These are phyloP conservation scores for Teunomyces funiuensis DNA, from an alignment of 805 yeast genomes.

Conservation along the genomic window DNA sequence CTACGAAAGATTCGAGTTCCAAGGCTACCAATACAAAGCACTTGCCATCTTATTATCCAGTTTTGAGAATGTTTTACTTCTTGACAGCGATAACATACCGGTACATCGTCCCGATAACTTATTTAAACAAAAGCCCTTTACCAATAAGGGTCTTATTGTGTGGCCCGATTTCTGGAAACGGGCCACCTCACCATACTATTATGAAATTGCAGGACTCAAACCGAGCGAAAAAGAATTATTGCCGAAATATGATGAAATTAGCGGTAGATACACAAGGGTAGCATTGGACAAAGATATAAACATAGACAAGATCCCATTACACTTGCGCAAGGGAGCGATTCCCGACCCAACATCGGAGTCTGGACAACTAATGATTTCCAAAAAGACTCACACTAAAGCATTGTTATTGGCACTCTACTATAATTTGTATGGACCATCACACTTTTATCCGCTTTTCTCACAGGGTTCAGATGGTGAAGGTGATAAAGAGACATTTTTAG, in stretches of 20 bases:
- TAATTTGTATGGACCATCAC: slow-evolving; percentile 42
- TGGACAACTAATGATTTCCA: slow-evolving; percentile 43
- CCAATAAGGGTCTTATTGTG: slow-evolving; percentile 51
- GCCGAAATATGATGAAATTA: slow-evolving; percentile 34
- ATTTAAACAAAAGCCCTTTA: slow-evolving; percentile 58
- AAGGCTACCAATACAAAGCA: slow-evolving; percentile 45
- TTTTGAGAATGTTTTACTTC: slow-evolving; percentile 66
- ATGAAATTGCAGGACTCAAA: slow-evolving; percentile 60
- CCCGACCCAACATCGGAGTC: slow-evolving; percentile 34
- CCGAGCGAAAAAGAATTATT: slow-evolving; percentile 27
- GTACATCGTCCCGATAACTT: slow-evolving; percentile 60
- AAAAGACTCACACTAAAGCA: slow-evolving; percentile 37
- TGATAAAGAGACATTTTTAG: slow-evolving; percentile 75
- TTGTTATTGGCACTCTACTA: slow-evolving; percentile 41
- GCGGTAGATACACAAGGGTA: slow-evolving; percentile 18
- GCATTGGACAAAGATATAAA: neutral
- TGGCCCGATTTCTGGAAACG: slow-evolving; percentile 94
- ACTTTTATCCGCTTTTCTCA: slow-evolving; percentile 42
- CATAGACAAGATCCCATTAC: slow-evolving; percentile 25
- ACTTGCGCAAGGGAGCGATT: slow-evolving; percentile 29
- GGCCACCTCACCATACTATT: slow-evolving; percentile 72
- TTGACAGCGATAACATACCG: slow-evolving; percentile 79
- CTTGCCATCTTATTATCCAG: slow-evolving; percentile 43
- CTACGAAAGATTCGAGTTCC: slow-evolving; percentile 35
- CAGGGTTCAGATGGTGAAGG: slow-evolving; percentile 68